Evolutionary conservation across 2,329 filamentous ascomycete species (phyloP).

Genomic region (Alternaria viburni): DNA sequence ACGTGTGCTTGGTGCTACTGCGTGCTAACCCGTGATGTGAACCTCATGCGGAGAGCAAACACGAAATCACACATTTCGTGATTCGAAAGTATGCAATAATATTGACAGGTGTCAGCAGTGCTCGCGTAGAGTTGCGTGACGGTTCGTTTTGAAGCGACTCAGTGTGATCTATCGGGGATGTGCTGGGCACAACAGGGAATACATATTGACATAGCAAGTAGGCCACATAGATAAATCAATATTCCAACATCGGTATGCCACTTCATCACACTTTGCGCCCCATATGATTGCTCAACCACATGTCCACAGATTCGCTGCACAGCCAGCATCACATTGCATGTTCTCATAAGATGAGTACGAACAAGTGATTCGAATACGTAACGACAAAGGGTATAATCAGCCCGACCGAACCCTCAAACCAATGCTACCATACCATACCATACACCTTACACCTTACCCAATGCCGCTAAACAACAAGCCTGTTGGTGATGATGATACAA

Average conservation of each 20-base stretch:
- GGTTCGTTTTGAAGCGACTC: no score
- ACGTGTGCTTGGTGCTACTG: background rate
- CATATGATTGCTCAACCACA: background rate
- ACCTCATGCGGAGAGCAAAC: background rate
- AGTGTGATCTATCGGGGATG: background rate
- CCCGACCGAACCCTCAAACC: background rate
- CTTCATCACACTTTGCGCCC: background rate
- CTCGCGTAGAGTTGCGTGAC: no score
- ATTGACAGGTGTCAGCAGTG: no score
- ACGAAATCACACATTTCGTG: background rate
- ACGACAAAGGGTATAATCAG: conserved; percentile 14
- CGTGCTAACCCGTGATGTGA: background rate
- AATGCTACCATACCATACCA: background rate
- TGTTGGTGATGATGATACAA: background rate
- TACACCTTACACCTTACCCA: conserved; percentile 19
- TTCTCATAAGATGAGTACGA: background rate
- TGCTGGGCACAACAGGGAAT: background rate
- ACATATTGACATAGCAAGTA: background rate
- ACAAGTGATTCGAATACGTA: background rate
- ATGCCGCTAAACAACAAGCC: conserved; percentile 21
- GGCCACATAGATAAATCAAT: background rate
- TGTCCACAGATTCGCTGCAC: background rate
- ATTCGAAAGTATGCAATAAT: background rate
- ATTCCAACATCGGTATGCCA: background rate
- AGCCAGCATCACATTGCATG: background rate